Percentiles rank a stretch among this genome's conserved stretches.
Conservation (phyloP, 169 alveolate species). For the Babesia gibsoni region DNA sequence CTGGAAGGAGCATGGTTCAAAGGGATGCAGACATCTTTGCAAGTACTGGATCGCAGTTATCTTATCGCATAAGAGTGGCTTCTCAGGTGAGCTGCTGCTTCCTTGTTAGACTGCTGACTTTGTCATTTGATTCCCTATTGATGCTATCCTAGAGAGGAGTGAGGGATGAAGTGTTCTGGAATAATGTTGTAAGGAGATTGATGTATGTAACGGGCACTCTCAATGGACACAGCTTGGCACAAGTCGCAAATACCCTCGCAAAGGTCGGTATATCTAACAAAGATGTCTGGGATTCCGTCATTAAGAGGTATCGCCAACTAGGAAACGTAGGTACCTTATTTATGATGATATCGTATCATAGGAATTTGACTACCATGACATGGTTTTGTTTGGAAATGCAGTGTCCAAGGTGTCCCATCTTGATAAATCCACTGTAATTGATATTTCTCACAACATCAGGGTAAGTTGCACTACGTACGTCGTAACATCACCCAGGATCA, state of each 20-base stretch:
- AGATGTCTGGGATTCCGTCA: slow-evolving; percentile 35
- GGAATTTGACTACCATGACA: slow-evolving; percentile 24
- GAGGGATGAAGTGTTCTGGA: slow-evolving; percentile 45
- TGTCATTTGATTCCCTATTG: not conserved
- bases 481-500: not conserved
- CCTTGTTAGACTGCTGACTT: no score
- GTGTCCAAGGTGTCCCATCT: slow-evolving; percentile 23
- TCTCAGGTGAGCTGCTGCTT: slow-evolving; percentile 44
- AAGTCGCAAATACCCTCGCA: slow-evolving; percentile 58
- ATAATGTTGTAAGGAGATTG: slow-evolving; percentile 19
- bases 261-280: slow-evolving; percentile 24
- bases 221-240: slow-evolving; percentile 19
- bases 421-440: not conserved
- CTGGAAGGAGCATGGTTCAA: slow-evolving; percentile 3
- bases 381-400: slow-evolving; percentile 44
- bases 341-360: not conserved
- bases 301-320: slow-evolving; percentile 28
- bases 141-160: slow-evolving; percentile 5
- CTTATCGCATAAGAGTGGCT: slow-evolving; percentile 33
- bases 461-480: not conserved
- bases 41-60: slow-evolving; percentile 48
- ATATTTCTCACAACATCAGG: slow-evolving; percentile 9
- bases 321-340: slow-evolving; percentile 4
- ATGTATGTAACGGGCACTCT: not conserved
- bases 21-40: slow-evolving; percentile 28